Evolutionary conservation across 2,329 filamentous ascomycete species (phyloP).

Genomic region (Pseudogymnoascus sp.): DNA sequence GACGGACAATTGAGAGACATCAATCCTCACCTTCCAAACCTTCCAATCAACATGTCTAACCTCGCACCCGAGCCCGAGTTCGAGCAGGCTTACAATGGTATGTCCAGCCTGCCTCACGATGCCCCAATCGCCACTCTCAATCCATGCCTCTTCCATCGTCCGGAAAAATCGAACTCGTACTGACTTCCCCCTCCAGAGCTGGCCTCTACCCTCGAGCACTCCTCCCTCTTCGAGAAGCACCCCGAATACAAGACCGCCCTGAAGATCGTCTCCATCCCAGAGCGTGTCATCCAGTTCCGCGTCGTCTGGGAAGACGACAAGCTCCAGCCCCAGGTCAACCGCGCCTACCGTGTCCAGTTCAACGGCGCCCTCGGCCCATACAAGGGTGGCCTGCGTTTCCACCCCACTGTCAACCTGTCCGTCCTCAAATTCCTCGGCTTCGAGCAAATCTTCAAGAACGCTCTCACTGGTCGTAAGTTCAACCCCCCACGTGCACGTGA

Average conservation of each 20-base stretch:
- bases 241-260: slow-evolving; percentile 92
- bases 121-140: slow-evolving; percentile 5
- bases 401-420: slow-evolving; percentile 75
- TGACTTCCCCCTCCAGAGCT: slow-evolving; percentile 56
- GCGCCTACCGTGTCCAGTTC: slow-evolving; percentile 94
- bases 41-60: slow-evolving; percentile 60
- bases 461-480: slow-evolving; percentile 77
- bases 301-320: slow-evolving; percentile 96
- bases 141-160: not conserved
- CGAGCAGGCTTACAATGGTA: slow-evolving; percentile 95
- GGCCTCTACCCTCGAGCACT: slow-evolving; percentile 87
- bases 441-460: slow-evolving; percentile 99
- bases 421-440: slow-evolving; percentile 96
- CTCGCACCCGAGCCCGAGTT: slow-evolving; percentile 89
- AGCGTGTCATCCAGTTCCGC: slow-evolving; percentile 95
- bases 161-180: not conserved
- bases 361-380: slow-evolving; percentile 96
- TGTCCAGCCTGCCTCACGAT: slow-evolving; percentile 23
- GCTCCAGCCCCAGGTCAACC: slow-evolving; percentile 82
- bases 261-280: slow-evolving; percentile 77
- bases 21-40: not conserved
- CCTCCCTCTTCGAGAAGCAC: slow-evolving; percentile 84
- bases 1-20: slow-evolving; percentile 2
- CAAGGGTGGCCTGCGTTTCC: slow-evolving; percentile 94
- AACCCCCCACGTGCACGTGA: slow-evolving; percentile 14